phyloP scores from a whole-genome alignment of 1,139 yeast species.

The Hansenula anomala region DNA sequence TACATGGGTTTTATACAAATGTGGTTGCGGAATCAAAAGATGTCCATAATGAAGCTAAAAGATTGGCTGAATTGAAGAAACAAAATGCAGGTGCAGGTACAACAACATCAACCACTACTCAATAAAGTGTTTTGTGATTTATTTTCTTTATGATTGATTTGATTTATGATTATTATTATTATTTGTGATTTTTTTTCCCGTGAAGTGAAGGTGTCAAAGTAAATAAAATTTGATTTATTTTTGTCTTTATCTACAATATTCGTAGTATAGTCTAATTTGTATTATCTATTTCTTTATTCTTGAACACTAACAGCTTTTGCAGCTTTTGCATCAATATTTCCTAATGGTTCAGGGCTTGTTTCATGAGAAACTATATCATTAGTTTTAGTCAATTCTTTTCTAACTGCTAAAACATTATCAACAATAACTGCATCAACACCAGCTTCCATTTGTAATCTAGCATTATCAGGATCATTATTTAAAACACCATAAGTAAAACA shows the following conservation, averaged over 20 bases:
- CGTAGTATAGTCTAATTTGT: too few species aligned
- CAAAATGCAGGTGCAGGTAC: conserved; percentile 10
- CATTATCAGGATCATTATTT: conserved; percentile 83
- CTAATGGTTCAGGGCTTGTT: not conserved
- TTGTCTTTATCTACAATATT: too few species aligned
- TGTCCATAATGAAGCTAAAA: conserved; percentile 69
- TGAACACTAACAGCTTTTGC: too few species aligned
- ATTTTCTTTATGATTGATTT: not conserved
- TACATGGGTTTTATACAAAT: conserved; percentile 47
- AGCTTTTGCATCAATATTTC: too few species aligned
- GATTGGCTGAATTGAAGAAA: conserved; percentile 59
- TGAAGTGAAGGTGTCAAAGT: too few species aligned
- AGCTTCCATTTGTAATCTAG: conserved; percentile 82
- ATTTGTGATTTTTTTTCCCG: too few species aligned
- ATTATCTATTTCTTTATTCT: too few species aligned
- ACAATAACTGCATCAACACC: conserved; percentile 98
- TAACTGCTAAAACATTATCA: conserved; percentile 87
- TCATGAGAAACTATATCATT: not conserved
- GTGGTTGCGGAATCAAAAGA: conserved; percentile 53
- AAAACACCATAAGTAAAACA: conserved; percentile 88
- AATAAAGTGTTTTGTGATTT: not conserved
- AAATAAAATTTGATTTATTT: too few species aligned
- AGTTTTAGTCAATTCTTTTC: conserved; percentile 58
- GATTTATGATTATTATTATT: not conserved
- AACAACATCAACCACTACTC: not conserved